A percentile compares a stretch with the other conserved stretches of the same genome.
These are phyloP conservation scores for Linum usitatissimum DNA, from an alignment of 345 rosid genomes.

Conservation along the genomic window DNA sequence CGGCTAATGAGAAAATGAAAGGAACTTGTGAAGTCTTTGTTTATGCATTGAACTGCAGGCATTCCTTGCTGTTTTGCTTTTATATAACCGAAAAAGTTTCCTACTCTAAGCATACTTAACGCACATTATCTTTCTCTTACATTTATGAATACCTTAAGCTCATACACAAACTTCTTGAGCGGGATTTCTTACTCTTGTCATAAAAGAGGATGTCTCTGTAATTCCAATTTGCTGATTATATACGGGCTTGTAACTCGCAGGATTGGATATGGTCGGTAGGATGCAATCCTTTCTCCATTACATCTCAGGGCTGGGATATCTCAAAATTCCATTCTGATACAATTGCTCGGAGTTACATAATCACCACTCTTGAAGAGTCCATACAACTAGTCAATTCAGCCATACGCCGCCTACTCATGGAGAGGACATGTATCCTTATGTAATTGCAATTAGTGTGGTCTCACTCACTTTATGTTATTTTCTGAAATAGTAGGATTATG, in stretches of 20 bases:
- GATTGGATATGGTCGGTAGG: conserved; percentile 99
- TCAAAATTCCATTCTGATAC: conserved; percentile 86
- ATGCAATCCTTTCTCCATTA: conserved; percentile 71
- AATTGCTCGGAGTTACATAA: conserved; percentile 83
- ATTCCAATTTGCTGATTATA: not conserved
- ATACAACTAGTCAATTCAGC: conserved; percentile 73
- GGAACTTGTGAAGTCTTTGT: too few relatives aligned
- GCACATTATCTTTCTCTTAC: too few relatives aligned
- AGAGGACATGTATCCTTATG: conserved; percentile 86
- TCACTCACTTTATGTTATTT: not conserved
- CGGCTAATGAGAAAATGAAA: too few relatives aligned
- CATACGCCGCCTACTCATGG: conserved; percentile 64
- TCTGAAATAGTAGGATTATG: conserved; percentile 2
- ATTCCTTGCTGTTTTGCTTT: not conserved
- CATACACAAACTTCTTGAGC: not conserved
- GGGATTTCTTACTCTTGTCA: not conserved
- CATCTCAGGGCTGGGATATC: conserved; percentile 83
- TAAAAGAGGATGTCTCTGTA: not conserved
- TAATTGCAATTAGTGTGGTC: not conserved
- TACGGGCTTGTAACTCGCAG: conserved; percentile 26
- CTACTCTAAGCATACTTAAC: not conserved
- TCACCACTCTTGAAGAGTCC: conserved; percentile 86
- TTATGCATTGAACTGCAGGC: not conserved
- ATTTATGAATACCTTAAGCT: not conserved
- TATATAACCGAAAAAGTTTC: not conserved